Evolutionary conservation across 257 asterid species (phyloP), one percentile per base, ranked within the genome.

Genomic region (Solanum sitiens): DNA sequence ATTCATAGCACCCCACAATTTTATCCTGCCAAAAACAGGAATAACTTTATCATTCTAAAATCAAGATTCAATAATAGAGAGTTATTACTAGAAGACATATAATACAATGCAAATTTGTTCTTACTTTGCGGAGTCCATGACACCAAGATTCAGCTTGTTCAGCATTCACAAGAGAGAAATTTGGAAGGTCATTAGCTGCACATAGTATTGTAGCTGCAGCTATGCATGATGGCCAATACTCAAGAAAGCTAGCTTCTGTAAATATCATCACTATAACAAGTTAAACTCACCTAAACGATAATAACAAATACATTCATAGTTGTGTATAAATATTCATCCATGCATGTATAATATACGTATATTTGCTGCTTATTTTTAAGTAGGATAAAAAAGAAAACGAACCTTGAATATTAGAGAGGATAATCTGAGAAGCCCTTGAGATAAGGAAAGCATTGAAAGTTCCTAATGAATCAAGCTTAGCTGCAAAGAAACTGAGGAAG

Each of bases 61-160:
- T 74, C 5, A 72, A 72, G n/a, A 50, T 32, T 74, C 8, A 56
- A 72, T 21, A 12, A 59, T 21, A 84, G 33, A 80, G 59, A 2
- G 10, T 33, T 15, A 68, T n/a, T 23, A 68, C 65, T 20, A 20
- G 12, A 3, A 37, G 30, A 21, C 20, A 27, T 20, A 20, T 79
- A 5, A 83, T 39, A 45, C 9, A 5, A 83, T 39, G 39, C 9
- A 15, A 75, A 7, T 75, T 89, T 13, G 1, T 27, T 83, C 95
- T 87, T 92, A 97, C 99, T 86, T 91, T 94, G 88, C 85, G 93
- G 70, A 97, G 98, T 77, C 99, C 98, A 88, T 91, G 91, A 70
- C 95, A 93, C 99, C 99, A 97, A 85, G 98, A 93, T 79, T 94
- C 97, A 79, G 98, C 99, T 77, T 94, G 95, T 86, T 95, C 95